Evolutionary conservation across 2,329 filamentous ascomycete genomes (phyloP).

Genomic region (Leptodontidium sp.): DNA sequence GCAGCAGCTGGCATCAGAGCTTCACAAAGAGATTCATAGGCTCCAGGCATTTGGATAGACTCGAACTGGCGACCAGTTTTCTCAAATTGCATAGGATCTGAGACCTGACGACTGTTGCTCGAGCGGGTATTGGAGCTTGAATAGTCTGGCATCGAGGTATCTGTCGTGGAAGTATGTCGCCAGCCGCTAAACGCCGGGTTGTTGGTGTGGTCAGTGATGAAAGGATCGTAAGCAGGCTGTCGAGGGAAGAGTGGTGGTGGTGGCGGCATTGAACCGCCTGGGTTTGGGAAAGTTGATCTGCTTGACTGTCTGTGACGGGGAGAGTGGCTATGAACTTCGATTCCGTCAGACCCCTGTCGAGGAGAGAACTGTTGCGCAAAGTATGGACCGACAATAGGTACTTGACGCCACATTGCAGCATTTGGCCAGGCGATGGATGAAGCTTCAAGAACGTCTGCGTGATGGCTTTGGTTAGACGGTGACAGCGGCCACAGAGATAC

Average conservation of each 20-base stretch:
- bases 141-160: constrained; percentile 59
- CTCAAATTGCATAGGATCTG: constrained; percentile 42
- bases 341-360: constrained; percentile 53
- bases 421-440: constrained; percentile 85
- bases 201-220: constrained; percentile 47
- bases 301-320: constrained; percentile 53
- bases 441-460: constrained; percentile 73
- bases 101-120: constrained; percentile 49
- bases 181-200: constrained; percentile 37
- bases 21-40: constrained; percentile 44
- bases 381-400: constrained; percentile 49
- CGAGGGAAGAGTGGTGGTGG: constrained; percentile 40
- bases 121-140: constrained; percentile 39
- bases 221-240: constrained; percentile 50
- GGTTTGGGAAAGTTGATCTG: constrained; percentile 37
- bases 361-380: constrained; percentile 41
- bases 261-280: constrained; percentile 41
- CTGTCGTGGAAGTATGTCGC: constrained; percentile 50
- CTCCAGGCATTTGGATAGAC: constrained; percentile 39
- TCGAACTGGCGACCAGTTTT: constrained; percentile 37
- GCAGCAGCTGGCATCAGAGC: constrained; percentile 39
- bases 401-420: constrained; percentile 69
- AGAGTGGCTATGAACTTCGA: constrained; percentile 70
- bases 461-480: constrained; percentile 2
- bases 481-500: not conserved